Base-by-base conservation (phyloP, 352 stramenopile species). In the Phytophthora lateralis region DNA sequence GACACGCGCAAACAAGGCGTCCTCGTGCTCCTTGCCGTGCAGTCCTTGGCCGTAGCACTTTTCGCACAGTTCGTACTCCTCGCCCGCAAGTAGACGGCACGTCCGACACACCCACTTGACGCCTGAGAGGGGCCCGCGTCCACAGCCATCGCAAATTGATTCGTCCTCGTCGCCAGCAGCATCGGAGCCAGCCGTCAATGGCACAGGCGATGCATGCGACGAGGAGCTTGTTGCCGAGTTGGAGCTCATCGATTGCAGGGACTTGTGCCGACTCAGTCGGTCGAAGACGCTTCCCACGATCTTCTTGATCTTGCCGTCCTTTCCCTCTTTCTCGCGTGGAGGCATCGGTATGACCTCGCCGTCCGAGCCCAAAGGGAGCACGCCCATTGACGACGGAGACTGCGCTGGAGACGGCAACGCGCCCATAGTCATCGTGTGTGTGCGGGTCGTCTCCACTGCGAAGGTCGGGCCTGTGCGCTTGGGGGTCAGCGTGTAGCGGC, bases 301-400 rank as follows among this genome's bases (percentile, higher is more conserved):
- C 55, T 92, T 92, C 60, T 92, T 92, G 65, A 89, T 89, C 53
- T 89, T 89, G 60, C 78, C 75, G 47, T 87, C 75, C 38, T 82
- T 78, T 24, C 52, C 56, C 47, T 71, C 63, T 62, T 64, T 73
- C 47, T 69, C 61, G 6, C 59, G 57, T 6, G 50, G 54, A 37
- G 59, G 58, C 37, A 60, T 63, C 4, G 58, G 57, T 9, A 73
- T 66, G n/a, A 61, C 55, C 35, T 73, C 60, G 0, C 53, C 55
- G 41, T 75, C 54, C 2, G 56, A 76, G 2, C 54, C 58, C 12
- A 73, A 48, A 39, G 54, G 44, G 24, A 62, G 44, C 32, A 66
- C 44, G 32, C 54, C 49, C 53, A 63, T 66, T 1, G 49, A 61
- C 1, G 68, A 70, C 5, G 63, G 58, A 47, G 68, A 76, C 45